phyloP scores from a whole-genome alignment of 2,329 filamentous ascomycete genomes.

The Diaporthe citri region DNA sequence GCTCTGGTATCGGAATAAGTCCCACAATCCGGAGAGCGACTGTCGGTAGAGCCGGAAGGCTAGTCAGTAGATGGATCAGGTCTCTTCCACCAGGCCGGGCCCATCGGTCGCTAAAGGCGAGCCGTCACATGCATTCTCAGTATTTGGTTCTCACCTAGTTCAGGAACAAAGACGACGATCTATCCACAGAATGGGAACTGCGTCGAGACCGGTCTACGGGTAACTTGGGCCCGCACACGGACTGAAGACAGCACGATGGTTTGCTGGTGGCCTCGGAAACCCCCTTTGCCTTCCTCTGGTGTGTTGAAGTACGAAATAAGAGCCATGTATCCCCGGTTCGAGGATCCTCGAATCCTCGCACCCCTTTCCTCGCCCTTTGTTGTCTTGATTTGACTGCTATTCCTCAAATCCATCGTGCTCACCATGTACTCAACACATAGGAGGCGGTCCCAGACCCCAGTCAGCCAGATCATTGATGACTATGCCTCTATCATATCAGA shows the following conservation, averaged over 20 bases:
- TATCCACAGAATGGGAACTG: conserved; percentile 6
- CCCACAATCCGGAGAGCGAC: not conserved
- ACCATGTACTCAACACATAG: not conserved
- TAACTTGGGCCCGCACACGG: conserved; percentile 11
- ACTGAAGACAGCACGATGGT: not conserved
- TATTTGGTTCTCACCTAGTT: not conserved
- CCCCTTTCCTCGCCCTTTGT: not conserved
- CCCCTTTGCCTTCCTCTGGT: not conserved
- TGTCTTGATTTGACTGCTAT: not conserved
- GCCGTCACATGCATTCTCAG: not conserved
- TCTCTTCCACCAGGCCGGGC: not conserved
- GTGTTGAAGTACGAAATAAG: conserved; percentile 3
- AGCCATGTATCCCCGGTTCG: not conserved
- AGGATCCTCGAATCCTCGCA: not conserved
- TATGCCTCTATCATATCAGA: not conserved
- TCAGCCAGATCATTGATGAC: conserved; percentile 14
- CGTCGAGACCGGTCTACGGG: not conserved
- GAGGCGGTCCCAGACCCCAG: not conserved
- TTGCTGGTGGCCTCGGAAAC: not conserved
- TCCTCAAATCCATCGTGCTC: not conserved
- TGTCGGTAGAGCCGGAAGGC: conserved; percentile 18
- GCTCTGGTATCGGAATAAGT: not conserved
- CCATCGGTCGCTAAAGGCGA: conserved; percentile 5
- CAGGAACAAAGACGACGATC: conserved; percentile 8
- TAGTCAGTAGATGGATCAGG: not conserved